phyloP scores from a whole-genome alignment of 345 rosid species.

The Geranium rotundifolium region DNA sequence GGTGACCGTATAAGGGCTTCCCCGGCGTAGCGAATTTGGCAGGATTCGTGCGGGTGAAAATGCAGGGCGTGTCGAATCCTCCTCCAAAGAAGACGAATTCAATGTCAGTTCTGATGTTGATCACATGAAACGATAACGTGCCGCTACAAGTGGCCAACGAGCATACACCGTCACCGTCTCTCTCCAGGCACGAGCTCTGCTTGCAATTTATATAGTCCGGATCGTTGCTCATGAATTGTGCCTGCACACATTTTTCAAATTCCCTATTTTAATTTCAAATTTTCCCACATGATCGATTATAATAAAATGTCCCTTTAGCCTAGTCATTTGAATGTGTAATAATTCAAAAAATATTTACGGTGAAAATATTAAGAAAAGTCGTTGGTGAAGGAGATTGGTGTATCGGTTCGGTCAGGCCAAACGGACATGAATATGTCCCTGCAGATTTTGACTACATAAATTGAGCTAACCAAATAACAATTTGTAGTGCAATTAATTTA shows the following conservation, averaged over 20 bases:
- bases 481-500: too few species aligned
- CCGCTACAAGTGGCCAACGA: slow-evolving; percentile 27
- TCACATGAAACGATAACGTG: slow-evolving; percentile 35
- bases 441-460: too few species aligned
- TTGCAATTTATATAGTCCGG: slow-evolving; percentile 43
- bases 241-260: slow-evolving; percentile 17
- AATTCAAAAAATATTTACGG: too few species aligned
- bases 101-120: slow-evolving; percentile 53
- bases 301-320: too few species aligned
- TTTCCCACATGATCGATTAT: too few species aligned
- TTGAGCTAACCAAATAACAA: too few species aligned
- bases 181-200: slow-evolving; percentile 23
- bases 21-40: slow-evolving; percentile 40
- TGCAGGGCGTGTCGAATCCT: slow-evolving; percentile 44
- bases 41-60: slow-evolving; percentile 26
- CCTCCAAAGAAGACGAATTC: slow-evolving; percentile 46
- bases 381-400: too few species aligned
- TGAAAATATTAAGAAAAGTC: too few species aligned
- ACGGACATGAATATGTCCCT: too few species aligned
- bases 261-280: too few species aligned
- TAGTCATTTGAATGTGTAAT: too few species aligned
- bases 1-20: slow-evolving; percentile 39
- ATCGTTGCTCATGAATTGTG: slow-evolving; percentile 41
- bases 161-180: slow-evolving; percentile 15
- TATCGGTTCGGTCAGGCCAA: too few species aligned